A percentile compares a stretch with the other conserved stretches of the same genome.
phyloP scores from a whole-genome alignment of 1,284 basidiomycete genomes.

The Pascua sp. region DNA sequence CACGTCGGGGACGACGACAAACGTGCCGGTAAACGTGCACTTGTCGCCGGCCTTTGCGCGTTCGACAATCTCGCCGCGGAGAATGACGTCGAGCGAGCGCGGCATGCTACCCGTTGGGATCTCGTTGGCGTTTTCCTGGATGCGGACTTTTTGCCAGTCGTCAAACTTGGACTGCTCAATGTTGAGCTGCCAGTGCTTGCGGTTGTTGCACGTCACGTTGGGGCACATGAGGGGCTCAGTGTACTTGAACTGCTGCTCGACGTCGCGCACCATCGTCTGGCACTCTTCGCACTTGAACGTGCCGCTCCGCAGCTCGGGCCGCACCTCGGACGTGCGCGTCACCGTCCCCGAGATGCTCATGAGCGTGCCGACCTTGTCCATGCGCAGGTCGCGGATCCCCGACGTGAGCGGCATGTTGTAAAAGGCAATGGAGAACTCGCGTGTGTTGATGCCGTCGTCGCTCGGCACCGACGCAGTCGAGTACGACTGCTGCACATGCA shows the following conservation, averaged over 20 bases:
- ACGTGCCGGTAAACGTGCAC: slow-evolving; percentile 95
- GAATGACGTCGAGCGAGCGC: slow-evolving; percentile 86
- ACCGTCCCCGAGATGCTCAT: slow-evolving; percentile 95
- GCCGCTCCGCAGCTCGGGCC: slow-evolving; percentile 89
- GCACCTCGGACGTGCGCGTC: slow-evolving; percentile 93
- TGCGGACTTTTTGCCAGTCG: slow-evolving; percentile 99
- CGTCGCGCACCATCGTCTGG: slow-evolving; percentile 79
- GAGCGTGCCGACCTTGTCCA: slow-evolving; percentile 86
- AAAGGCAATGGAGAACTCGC: slow-evolving; percentile 94
- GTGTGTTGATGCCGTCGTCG: slow-evolving; percentile 75
- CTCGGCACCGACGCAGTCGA: slow-evolving; percentile 8
- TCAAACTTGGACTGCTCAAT: slow-evolving; percentile 96
- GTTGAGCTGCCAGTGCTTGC: slow-evolving; percentile 85
- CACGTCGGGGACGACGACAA: slow-evolving; percentile 98
- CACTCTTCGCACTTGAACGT: slow-evolving; percentile 92
- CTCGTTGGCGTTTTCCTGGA: slow-evolving; percentile 98
- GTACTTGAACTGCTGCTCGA: slow-evolving; percentile 99
- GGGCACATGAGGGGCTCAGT: slow-evolving; percentile 96
- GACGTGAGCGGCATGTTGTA: slow-evolving; percentile 91
- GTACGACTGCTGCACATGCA: slow-evolving; percentile 71
- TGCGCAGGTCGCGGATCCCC: slow-evolving; percentile 91
- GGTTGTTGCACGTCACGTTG: slow-evolving; percentile 89
- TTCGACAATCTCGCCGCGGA: slow-evolving; percentile 93
- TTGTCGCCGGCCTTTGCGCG: slow-evolving; percentile 98
- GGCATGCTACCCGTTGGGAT: slow-evolving; percentile 99